phyloP scores from a whole-genome alignment of 75 land plant species.

The Adiantum capillusveneris region DNA sequence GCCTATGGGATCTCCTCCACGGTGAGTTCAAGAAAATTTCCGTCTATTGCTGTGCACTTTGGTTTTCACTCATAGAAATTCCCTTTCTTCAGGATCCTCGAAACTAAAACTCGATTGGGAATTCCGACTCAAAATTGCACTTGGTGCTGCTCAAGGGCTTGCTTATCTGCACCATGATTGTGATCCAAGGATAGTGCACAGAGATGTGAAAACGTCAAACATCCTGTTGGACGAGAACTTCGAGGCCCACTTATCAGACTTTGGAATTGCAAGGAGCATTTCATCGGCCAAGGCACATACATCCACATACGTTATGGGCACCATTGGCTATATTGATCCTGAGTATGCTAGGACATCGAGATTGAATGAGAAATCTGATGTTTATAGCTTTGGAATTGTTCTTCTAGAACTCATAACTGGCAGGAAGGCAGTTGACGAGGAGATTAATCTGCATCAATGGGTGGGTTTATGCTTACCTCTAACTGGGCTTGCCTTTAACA shows the following conservation, averaged over 20 bases:
- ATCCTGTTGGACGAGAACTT: conserved; percentile 77
- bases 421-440: conserved; percentile 79
- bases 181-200: conserved; percentile 74
- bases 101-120: conserved; percentile 92
- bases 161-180: conserved; percentile 97
- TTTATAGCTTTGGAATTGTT: conserved; percentile 87
- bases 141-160: conserved; percentile 93
- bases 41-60: neutral
- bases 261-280: conserved; percentile 75
- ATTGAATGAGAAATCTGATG: conserved; percentile 85
- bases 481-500: too few relatives aligned
- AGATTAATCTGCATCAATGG: conserved; percentile 75
- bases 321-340: conserved; percentile 93
- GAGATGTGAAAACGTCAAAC: conserved; percentile 85
- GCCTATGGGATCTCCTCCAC: conserved; percentile 84
- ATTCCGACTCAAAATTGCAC: conserved; percentile 61
- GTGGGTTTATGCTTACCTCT: conserved; percentile 30
- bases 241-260: conserved; percentile 82
- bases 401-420: conserved; percentile 82
- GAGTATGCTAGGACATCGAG: conserved; percentile 88
- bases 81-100: conserved; percentile 39
- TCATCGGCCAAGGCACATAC: conserved; percentile 62
- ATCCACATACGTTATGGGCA: conserved; percentile 80
- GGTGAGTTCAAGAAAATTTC: too few relatives aligned
- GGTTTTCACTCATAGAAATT: neutral